Conservation (phyloP, 345 rosid genomes). For the Arabis alpina region DNA sequence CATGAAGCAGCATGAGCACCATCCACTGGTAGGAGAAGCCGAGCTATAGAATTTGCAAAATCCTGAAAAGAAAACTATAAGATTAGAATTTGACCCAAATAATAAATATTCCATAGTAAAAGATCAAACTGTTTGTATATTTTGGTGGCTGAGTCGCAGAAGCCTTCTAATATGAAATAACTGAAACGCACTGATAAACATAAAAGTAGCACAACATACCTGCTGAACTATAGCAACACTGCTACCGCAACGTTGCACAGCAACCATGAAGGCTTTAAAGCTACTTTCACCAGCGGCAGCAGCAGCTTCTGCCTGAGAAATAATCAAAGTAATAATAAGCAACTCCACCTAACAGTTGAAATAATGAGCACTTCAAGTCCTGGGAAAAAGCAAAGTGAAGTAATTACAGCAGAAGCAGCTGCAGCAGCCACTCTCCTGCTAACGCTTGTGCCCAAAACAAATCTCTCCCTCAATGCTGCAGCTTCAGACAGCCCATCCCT, state of each 20-base stretch:
- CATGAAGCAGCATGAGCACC: slow-evolving; percentile 98
- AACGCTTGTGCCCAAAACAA: slow-evolving; percentile 82
- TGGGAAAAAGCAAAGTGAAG: slow-evolving; percentile 28
- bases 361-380: slow-evolving; percentile 21
- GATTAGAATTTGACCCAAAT: neutral
- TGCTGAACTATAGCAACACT: slow-evolving; percentile 98
- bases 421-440: slow-evolving; percentile 99
- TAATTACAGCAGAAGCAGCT: slow-evolving; percentile 87
- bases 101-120: slow-evolving; percentile 9
- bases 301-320: slow-evolving; percentile 93
- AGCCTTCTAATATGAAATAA: slow-evolving; percentile 28
- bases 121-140: slow-evolving; percentile 9
- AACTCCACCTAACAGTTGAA: slow-evolving; percentile 9
- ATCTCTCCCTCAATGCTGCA: slow-evolving; percentile 91
- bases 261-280: slow-evolving; percentile 99
- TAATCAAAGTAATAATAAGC: slow-evolving; percentile 39
- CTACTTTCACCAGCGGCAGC: slow-evolving; percentile 99
- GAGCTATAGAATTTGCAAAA: slow-evolving; percentile 95
- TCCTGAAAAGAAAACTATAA: slow-evolving; percentile 53
- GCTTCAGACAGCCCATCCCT: slow-evolving; percentile 93
- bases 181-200: slow-evolving; percentile 25
- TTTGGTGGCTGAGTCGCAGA: slow-evolving; percentile 16
- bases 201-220: slow-evolving; percentile 46
- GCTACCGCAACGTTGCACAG: slow-evolving; percentile 95
- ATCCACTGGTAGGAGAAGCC: slow-evolving; percentile 96